Conservation (phyloP, 73 alveolate species). For the Paramecium sexaurelia region DNA sequence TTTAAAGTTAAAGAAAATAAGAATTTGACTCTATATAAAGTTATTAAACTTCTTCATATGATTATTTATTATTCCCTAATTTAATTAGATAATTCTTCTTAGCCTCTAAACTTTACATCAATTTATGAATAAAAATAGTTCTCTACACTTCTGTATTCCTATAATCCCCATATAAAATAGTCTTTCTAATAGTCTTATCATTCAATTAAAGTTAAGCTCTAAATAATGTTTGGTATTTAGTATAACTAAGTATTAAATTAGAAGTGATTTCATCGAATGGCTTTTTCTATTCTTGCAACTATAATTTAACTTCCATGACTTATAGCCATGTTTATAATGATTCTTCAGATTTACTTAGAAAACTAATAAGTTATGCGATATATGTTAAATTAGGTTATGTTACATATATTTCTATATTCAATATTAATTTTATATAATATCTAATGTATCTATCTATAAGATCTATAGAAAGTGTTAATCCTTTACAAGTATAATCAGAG, state of each 20-base stretch:
- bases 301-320: slow-evolving; percentile 8
- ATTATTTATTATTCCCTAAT: neutral
- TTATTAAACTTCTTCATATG: neutral
- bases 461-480: neutral
- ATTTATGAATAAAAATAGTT: neutral
- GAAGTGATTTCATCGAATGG: slow-evolving; percentile 16
- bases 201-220: neutral
- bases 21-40: neutral
- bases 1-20: neutral
- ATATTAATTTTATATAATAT: slow-evolving; percentile 3
- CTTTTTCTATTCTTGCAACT: neutral
- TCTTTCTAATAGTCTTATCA: neutral
- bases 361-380: neutral
- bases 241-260: neutral
- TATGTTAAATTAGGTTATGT: neutral
- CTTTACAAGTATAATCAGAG: neutral
- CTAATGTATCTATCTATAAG: slow-evolving; percentile 12
- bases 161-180: slow-evolving; percentile 10
- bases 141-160: neutral
- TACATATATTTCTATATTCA: neutral
- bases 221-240: neutral
- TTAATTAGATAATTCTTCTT: neutral
- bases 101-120: neutral
- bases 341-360: slow-evolving; percentile 36
- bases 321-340: slow-evolving; percentile 2